These are phyloP conservation scores for Teunomyces aglyptinius DNA, from an alignment of 805 yeast species.

Conservation along the genomic window DNA sequence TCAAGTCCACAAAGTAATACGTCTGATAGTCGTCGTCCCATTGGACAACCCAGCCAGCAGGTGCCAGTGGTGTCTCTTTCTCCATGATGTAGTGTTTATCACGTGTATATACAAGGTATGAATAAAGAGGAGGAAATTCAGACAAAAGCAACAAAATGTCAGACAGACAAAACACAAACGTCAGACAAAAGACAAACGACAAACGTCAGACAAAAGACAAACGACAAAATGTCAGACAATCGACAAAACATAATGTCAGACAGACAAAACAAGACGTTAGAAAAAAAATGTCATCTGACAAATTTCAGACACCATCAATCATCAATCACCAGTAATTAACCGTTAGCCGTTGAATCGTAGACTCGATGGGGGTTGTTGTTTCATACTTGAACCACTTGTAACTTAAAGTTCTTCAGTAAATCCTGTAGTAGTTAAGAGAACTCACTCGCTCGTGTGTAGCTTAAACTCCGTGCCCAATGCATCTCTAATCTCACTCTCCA, in stretches of 20 bases:
- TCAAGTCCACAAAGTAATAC: conserved; percentile 25
- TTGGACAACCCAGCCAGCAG: conserved; percentile 32
- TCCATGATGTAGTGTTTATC: background rate
- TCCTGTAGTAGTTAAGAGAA: too few species aligned
- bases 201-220: background rate
- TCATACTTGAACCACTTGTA: too few species aligned
- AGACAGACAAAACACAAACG: background rate
- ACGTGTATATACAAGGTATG: conserved; percentile 1
- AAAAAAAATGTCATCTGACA: background rate
- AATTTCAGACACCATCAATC: too few species aligned
- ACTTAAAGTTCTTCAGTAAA: too few species aligned
- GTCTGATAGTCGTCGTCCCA: conserved; percentile 32
- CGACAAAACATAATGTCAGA: background rate
- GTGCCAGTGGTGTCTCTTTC: conserved; percentile 10
- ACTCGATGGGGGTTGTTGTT: too few species aligned
- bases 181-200: background rate
- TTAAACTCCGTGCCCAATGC: conserved; percentile 22
- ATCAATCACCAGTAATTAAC: too few species aligned
- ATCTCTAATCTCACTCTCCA: conserved; percentile 30
- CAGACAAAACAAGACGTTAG: background rate
- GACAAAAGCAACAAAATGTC: too few species aligned
- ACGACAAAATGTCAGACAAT: background rate
- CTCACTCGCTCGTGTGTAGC: too few species aligned
- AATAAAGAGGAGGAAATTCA: background rate
- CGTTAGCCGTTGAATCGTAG: too few species aligned